These are phyloP conservation scores for Mortierella sp. DNA, from an alignment of 371 early-diverging fungal genomes.

Conservation along the genomic window DNA sequence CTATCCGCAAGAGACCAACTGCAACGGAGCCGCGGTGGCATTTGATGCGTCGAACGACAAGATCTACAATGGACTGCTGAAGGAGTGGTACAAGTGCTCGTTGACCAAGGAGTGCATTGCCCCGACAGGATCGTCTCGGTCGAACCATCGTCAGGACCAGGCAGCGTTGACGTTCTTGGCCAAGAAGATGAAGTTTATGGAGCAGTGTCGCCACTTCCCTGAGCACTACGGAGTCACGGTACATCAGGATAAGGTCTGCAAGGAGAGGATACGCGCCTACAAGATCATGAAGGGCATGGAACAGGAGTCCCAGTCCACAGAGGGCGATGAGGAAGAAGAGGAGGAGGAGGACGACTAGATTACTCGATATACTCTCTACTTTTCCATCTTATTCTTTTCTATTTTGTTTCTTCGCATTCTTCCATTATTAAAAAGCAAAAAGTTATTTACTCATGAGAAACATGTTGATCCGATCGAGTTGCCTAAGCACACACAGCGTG, in stretches of 20 bases:
- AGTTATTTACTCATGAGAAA: neutral
- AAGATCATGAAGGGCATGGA: conserved; percentile 56
- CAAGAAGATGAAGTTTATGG: conserved; percentile 39
- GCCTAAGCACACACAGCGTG: neutral
- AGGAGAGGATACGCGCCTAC: conserved; percentile 58
- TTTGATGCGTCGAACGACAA: conserved; percentile 67
- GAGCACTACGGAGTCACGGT: conserved; percentile 68
- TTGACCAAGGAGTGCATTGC: conserved; percentile 71
- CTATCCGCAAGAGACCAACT: conserved; percentile 65
- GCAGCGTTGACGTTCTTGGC: conserved; percentile 71
- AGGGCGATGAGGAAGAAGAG: conserved; percentile 23
- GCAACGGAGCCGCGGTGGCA: conserved; percentile 74
- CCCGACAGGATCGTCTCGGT: conserved; percentile 69
- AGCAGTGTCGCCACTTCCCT: conserved; percentile 56
- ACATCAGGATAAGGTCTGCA: conserved; percentile 66
- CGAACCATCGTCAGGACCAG: conserved; percentile 78
- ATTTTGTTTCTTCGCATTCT: neutral
- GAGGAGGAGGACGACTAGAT: conserved; percentile 23
- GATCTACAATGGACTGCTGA: conserved; percentile 63
- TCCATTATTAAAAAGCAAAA: neutral
- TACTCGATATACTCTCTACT: too few species aligned
- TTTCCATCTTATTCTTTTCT: too few species aligned
- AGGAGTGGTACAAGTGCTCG: conserved; percentile 71
- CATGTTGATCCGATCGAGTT: neutral
- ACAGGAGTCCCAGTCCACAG: conserved; percentile 17